phyloP scores from a whole-genome alignment of 177 flowering plant species.

The Vitis hybrid region DNA sequence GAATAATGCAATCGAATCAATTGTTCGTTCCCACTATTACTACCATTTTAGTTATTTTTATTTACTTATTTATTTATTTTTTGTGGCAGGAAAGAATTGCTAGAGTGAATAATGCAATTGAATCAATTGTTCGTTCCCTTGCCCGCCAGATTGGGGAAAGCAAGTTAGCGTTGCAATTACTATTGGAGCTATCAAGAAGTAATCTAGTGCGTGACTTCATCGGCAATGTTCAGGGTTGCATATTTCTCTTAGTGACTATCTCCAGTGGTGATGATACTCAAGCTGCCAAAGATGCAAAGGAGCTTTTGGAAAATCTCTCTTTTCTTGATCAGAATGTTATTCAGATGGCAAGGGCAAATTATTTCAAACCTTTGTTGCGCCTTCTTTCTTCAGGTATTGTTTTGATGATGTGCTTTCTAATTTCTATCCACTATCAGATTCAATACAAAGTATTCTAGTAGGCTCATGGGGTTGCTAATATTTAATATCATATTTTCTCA shows the following conservation, averaged over 20 bases:
- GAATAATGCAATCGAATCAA: no score
- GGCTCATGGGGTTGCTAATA: background rate
- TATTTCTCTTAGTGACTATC: conserved; percentile 50
- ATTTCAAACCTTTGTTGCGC: conserved; percentile 48
- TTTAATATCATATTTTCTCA: background rate
- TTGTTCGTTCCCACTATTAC: background rate
- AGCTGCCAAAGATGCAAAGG: conserved; percentile 43
- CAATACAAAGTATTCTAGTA: background rate
- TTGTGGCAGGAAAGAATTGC: conserved; percentile 47
- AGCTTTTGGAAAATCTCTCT: conserved; percentile 51
- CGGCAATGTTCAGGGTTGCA: conserved; percentile 55
- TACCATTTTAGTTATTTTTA: background rate
- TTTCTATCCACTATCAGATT: background rate
- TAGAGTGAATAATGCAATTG: conserved; percentile 38
- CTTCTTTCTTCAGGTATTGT: conserved; percentile 55
- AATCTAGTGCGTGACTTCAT: conserved; percentile 29
- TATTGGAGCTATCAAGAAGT: conserved; percentile 50
- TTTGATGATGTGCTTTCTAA: background rate
- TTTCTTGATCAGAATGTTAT: conserved; percentile 49
- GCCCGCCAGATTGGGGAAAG: conserved; percentile 47
- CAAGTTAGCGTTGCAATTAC: conserved; percentile 41
- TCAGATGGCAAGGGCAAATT: conserved; percentile 58
- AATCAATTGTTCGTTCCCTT: conserved; percentile 44
- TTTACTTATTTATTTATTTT: background rate
- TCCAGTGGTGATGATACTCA: conserved; percentile 32